Conservation (phyloP, 768 basidiomycete species). For the Gymnopilus dilepis region DNA sequence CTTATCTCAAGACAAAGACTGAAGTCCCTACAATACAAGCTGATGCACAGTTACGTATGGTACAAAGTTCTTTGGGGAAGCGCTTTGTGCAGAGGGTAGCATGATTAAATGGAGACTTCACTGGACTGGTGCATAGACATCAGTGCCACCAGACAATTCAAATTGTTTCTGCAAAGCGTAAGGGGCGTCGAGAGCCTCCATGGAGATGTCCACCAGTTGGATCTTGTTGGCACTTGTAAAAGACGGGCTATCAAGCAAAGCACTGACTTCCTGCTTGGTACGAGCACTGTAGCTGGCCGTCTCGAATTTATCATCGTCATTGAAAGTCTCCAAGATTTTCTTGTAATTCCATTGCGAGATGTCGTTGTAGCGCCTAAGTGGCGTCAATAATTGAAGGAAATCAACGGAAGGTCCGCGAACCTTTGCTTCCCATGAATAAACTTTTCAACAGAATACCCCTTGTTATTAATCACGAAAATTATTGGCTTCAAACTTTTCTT, state of each 20-base stretch:
- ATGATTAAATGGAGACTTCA: neutral
- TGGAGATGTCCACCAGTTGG: constrained; percentile 81
- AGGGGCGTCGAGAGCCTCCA: constrained; percentile 78
- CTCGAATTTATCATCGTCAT: constrained; percentile 51
- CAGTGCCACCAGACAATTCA: constrained; percentile 57
- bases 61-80: too few species aligned
- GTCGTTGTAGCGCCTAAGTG: constrained; percentile 79
- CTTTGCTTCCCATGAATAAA: constrained; percentile 68
- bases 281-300: constrained; percentile 64
- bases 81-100: too few species aligned
- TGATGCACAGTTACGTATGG: neutral
- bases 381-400: neutral
- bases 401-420: constrained; percentile 30
- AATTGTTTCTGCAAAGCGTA: constrained; percentile 60
- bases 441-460: constrained; percentile 88
- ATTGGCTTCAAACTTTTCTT: constrained; percentile 75
- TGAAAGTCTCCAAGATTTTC: constrained; percentile 59
- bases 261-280: constrained; percentile 69
- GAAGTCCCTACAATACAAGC: neutral
- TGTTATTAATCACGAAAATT: constrained; percentile 83
- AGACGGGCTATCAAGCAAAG: constrained; percentile 62
- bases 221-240: constrained; percentile 72
- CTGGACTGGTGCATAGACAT: constrained; percentile 41
- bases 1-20: neutral
- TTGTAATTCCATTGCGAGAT: constrained; percentile 83